These are phyloP conservation scores for Tylopilus orsonianus DNA, from an alignment of 1,284 basidiomycete species.

Conservation along the genomic window DNA sequence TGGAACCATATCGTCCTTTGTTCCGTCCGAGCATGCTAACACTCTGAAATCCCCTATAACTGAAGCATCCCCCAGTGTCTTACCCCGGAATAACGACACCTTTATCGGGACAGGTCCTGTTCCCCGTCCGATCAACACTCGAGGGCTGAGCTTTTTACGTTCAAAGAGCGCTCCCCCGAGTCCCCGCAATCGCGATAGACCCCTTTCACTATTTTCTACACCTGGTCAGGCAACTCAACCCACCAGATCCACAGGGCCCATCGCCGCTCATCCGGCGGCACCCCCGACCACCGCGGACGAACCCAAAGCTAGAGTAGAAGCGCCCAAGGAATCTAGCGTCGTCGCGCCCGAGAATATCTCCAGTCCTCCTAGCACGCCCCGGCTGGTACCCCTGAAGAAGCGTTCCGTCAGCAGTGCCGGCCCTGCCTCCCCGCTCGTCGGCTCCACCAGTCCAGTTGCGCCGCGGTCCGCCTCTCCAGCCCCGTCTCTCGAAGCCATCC, in stretches of 20 bases:
- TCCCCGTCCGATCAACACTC: slow-evolving; percentile 48
- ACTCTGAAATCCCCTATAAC: slow-evolving; percentile 20
- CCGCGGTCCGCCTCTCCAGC: slow-evolving; percentile 42
- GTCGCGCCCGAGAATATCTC: background rate
- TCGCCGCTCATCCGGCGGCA: background rate
- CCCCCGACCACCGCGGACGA: slow-evolving; percentile 1
- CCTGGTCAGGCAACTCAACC: slow-evolving; percentile 7
- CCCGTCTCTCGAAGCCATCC: slow-evolving; percentile 59
- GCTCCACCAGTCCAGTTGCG: slow-evolving; percentile 18
- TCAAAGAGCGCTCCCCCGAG: slow-evolving; percentile 59
- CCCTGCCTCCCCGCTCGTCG: slow-evolving; percentile 2
- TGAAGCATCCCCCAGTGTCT: slow-evolving; percentile 23
- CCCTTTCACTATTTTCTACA: slow-evolving; percentile 11
- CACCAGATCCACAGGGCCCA: background rate
- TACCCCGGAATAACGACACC: slow-evolving; percentile 30
- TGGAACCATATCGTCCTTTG: slow-evolving; percentile 54
- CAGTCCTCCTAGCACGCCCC: background rate
- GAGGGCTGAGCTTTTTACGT: slow-evolving; percentile 48
- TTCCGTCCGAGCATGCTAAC: slow-evolving; percentile 41
- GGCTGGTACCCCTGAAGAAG: slow-evolving; percentile 16
- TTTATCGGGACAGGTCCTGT: slow-evolving; percentile 28
- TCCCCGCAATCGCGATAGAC: slow-evolving; percentile 35
- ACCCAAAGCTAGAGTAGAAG: slow-evolving; percentile 1
- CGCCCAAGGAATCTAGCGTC: background rate
- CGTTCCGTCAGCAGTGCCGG: slow-evolving; percentile 17